These are phyloP conservation scores for Chlamydomonas sp. DNA, from an alignment of 139 green algal species.

Conservation along the genomic window DNA sequence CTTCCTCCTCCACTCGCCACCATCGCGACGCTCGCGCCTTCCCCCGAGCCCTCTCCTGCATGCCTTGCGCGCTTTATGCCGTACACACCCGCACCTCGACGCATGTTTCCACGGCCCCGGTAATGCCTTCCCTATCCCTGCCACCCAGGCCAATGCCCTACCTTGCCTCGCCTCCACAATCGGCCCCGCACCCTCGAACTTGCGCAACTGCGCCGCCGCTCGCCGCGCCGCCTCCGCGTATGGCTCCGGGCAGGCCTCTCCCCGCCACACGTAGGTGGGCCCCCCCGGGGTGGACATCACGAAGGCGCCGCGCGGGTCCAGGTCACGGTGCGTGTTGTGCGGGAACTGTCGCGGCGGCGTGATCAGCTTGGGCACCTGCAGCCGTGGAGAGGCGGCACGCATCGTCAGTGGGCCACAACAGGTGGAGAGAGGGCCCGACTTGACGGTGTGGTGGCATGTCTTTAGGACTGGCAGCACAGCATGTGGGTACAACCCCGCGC, in stretches of 20 bases:
- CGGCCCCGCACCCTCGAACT: constrained; percentile 60
- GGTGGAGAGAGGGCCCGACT: background rate
- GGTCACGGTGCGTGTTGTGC: constrained; percentile 47
- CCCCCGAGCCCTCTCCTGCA: no score
- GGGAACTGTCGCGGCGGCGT: constrained; percentile 24
- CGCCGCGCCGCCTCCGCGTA: constrained; percentile 52
- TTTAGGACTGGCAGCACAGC: no score
- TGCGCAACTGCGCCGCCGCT: constrained; percentile 56
- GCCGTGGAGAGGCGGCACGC: background rate
- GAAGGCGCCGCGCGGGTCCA: constrained; percentile 79
- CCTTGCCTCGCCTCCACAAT: constrained; percentile 60
- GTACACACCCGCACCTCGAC: no score
- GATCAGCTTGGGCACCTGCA: constrained; percentile 57
- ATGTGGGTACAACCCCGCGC: background rate
- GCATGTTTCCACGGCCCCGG: no score
- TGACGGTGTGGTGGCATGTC: no score
- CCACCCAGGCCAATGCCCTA: background rate
- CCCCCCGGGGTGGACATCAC: constrained; percentile 30
- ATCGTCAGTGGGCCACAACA: background rate
- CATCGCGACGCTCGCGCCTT: no score
- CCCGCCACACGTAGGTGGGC: constrained; percentile 62
- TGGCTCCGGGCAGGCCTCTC: constrained; percentile 13
- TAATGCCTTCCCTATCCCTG: no score
- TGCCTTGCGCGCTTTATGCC: no score
- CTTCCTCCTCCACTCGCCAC: no score